Base-by-base conservation (phyloP, 495 filamentous ascomycete species). In the Penicillium daleae region DNA sequence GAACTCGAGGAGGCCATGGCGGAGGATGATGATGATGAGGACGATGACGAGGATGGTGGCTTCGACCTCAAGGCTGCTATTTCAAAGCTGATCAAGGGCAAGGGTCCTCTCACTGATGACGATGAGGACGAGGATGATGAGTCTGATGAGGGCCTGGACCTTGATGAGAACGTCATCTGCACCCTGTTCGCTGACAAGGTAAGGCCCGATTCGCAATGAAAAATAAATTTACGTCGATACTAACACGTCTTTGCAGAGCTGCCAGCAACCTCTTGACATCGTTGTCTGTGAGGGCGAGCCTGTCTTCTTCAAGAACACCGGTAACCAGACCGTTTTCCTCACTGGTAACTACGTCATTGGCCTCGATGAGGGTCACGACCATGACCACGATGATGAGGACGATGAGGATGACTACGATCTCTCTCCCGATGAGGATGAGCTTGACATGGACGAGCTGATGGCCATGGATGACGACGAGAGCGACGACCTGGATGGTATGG, bases 181-280 rank as follows among this genome's bases (percentile, higher is more conserved):
- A 98, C 95, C 42, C 83, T 99, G 40, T 93, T 96, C 80, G 88
- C 93, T 37, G 86, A 91, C 75, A 86, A 83, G 83, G 89, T 91
- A 81, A 66, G 82, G 22, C 37, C 29, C 42, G 12, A 12, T 24
- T 24, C 27, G 24, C 21, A 22, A 24, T 13, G 27, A 21, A 33
- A 6, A 3, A 8, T 2, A 22, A 5, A 12, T 54, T 21, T 12
- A 3, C 21, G 26, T 33, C 9, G 44, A 44, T 56, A 55, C 48
- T 66, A 66, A 67, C 63, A 44, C 58, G 58, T 19, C 19, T 66
- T 24, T 6, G 40, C 66, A 99, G 95, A 85, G 89, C 79, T 96
- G 87, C 83, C 95, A 99, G 76, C 95, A 99, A 74, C 76, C 95
- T n/a, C 86, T 99, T 42, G 91, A 98, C 73, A 89, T 99, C 70